Evolutionary conservation across 805 yeast species (phyloP).

Genomic region (Lachancea dasiensis): DNA sequence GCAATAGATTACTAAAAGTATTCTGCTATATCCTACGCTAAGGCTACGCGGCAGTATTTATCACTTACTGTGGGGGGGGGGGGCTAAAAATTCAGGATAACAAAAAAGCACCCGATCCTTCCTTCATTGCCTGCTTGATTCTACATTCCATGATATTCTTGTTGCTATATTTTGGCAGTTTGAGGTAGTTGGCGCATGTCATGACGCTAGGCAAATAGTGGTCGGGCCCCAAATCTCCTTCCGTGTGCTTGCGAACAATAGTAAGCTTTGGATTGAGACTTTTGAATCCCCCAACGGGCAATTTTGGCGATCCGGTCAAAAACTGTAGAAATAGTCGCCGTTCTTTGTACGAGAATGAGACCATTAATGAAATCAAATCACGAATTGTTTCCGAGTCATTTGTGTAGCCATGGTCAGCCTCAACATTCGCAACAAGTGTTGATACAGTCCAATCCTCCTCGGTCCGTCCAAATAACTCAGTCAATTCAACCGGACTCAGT

Average conservation of each 20-base stretch:
- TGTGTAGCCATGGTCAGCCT: conserved; percentile 87
- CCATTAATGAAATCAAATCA: conserved; percentile 56
- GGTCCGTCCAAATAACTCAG: conserved; percentile 63
- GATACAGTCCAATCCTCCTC: conserved; percentile 82
- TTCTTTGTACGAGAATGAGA: conserved; percentile 46
- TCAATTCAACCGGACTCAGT: conserved; percentile 70
- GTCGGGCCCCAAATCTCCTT: conserved; percentile 60
- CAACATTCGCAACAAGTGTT: conserved; percentile 53
- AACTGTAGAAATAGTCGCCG: conserved; percentile 76
- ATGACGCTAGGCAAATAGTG: conserved; percentile 91
- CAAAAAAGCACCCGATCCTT: conserved; percentile 84
- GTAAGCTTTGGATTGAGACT: conserved; percentile 77
- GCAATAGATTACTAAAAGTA: too few species aligned
- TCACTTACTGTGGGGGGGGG: too few species aligned
- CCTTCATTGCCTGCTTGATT: conserved; percentile 65
- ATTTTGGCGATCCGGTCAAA: conserved; percentile 85
- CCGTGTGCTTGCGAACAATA: conserved; percentile 79
- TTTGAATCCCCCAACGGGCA: conserved; percentile 92
- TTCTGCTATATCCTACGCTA: too few species aligned
- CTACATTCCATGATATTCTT: conserved; percentile 53
- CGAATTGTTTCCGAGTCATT: conserved; percentile 60
- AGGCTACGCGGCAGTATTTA: too few species aligned
- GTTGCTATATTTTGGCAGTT: conserved; percentile 75
- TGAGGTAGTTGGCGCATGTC: conserved; percentile 95
- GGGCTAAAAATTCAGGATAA: too few species aligned